phyloP scores from a whole-genome alignment of 2,329 filamentous ascomycete species.

The Stachybotrys elegans region DNA sequence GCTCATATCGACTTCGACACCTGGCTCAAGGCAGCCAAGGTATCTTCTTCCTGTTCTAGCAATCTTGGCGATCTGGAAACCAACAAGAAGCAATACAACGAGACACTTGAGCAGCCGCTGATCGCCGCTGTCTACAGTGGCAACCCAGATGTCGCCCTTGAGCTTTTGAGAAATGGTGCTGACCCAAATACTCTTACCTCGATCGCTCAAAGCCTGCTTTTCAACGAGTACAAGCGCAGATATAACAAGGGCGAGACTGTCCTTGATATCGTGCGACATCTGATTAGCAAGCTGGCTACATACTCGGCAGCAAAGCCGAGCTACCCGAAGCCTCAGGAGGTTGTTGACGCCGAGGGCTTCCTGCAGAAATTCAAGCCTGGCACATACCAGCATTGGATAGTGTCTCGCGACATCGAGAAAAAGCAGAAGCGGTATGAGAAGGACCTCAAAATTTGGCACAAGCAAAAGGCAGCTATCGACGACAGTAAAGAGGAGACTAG shows the following conservation, averaged over 20 bases:
- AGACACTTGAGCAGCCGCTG: constrained; percentile 57
- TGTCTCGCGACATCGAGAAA: constrained; percentile 29
- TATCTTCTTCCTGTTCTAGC: constrained; percentile 31
- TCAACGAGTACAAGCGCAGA: constrained; percentile 22
- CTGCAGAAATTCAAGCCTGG: constrained; percentile 43
- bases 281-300: constrained; percentile 43
- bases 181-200: constrained; percentile 58
- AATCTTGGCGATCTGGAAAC: constrained; percentile 35
- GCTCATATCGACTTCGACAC: constrained; percentile 56
- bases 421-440: constrained; percentile 26
- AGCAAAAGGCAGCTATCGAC: constrained; percentile 11
- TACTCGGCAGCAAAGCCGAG: constrained; percentile 28
- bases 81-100: constrained; percentile 44
- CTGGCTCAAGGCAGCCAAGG: constrained; percentile 55
- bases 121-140: constrained; percentile 49
- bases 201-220: constrained; percentile 28
- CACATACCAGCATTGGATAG: constrained; percentile 57
- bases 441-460: constrained; percentile 22
- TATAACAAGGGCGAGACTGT: constrained; percentile 40
- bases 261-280: constrained; percentile 54
- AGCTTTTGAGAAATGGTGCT: constrained; percentile 59
- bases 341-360: constrained; percentile 44
- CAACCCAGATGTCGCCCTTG: constrained; percentile 42
- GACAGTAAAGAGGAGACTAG: background rate
- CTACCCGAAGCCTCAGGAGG: constrained; percentile 17